Conservation (phyloP, 75 land plant species). For the Larix kaempferi region DNA sequence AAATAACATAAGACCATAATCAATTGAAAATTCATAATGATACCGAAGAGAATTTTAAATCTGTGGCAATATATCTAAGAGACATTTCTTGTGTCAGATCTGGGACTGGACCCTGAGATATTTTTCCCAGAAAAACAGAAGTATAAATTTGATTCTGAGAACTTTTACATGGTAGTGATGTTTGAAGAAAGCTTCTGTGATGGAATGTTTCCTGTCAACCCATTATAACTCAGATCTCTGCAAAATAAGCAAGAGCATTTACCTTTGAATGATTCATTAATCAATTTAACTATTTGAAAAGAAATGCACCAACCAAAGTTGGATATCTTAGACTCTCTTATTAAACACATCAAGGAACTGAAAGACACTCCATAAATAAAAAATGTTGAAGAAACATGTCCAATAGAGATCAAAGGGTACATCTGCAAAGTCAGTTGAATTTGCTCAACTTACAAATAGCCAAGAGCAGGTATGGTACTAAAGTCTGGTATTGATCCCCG, state of each 20-base stretch:
- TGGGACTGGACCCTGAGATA: not conserved
- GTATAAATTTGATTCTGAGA: not conserved
- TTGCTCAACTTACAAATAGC: slow-evolving; percentile 9
- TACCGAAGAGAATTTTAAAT: not conserved
- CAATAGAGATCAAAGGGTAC: not conserved
- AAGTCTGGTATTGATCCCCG: slow-evolving; percentile 19
- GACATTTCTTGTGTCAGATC: not conserved
- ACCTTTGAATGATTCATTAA: not conserved
- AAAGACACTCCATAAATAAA: not conserved
- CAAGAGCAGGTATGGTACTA: not conserved
- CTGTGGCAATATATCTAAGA: not conserved
- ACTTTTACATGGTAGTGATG: slow-evolving; percentile 11
- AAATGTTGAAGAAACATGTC: not conserved
- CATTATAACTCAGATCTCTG: slow-evolving; percentile 19
- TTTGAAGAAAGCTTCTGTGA: not conserved
- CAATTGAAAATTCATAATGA: not conserved
- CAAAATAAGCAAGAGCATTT: not conserved
- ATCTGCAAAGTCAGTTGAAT: no score
- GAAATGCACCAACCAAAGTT: not conserved
- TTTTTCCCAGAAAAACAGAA: not conserved
- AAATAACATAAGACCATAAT: not conserved
- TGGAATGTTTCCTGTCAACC: slow-evolving; percentile 19
- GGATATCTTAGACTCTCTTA: not conserved
- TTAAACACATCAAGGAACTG: not conserved
- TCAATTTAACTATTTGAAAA: not conserved